Evolutionary conservation across 176 grass and related monocot species (phyloP).

Genomic region (Paspalum vaginatum): DNA sequence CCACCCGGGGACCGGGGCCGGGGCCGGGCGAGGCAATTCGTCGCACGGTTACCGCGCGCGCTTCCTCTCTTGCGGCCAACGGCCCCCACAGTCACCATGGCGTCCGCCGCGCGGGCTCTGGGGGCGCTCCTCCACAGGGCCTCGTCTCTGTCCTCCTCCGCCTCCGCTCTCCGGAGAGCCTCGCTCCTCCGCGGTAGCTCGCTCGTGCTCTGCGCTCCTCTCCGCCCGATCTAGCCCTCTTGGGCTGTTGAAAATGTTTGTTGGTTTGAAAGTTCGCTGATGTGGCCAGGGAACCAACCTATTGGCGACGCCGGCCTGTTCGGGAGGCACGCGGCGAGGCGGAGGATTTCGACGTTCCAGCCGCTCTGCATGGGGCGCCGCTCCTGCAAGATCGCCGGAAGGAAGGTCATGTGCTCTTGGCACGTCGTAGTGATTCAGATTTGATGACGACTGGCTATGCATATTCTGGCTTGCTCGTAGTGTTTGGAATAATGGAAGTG

Average conservation of each 20-base stretch:
- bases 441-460: not conserved
- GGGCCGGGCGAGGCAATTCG: slow-evolving; percentile 40
- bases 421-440: not conserved
- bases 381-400: slow-evolving; percentile 99
- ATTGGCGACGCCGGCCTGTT: slow-evolving; percentile 3
- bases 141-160: slow-evolving; percentile 34
- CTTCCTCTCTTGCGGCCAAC: slow-evolving; percentile 7
- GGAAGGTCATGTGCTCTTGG: slow-evolving; percentile 65
- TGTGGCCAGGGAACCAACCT: slow-evolving; percentile 44
- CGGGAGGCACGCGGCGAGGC: slow-evolving; percentile 26
- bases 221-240: slow-evolving; percentile 6
- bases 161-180: slow-evolving; percentile 45
- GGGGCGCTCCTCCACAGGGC: slow-evolving; percentile 49
- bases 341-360: slow-evolving; percentile 74
- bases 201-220: not conserved
- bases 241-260: not conserved
- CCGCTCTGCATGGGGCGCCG: slow-evolving; percentile 89
- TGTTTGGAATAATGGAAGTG: not conserved
- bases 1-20: too few species aligned
- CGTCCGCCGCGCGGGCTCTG: slow-evolving; percentile 56
- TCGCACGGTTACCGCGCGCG: slow-evolving; percentile 43
- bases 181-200: slow-evolving; percentile 41
- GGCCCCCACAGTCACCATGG: slow-evolving; percentile 41
- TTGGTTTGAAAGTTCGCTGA: not conserved
- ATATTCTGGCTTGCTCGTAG: not conserved